These are phyloP conservation scores for Paraconiothyrium brasiliense DNA, from an alignment of 2,329 filamentous ascomycete species.

Conservation along the genomic window DNA sequence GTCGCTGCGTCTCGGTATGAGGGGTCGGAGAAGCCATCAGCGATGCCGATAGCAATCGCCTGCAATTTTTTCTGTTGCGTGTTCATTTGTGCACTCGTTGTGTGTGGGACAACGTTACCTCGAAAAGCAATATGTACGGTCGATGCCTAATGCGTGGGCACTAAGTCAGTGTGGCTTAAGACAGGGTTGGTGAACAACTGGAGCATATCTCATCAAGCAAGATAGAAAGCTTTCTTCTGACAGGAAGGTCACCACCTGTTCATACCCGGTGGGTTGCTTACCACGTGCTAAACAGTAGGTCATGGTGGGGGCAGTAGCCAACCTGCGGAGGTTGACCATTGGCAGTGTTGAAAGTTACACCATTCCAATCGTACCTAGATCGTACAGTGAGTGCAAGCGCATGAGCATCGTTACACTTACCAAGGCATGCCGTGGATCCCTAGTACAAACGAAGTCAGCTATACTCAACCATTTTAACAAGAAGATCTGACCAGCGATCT, in stretches of 20 bases:
- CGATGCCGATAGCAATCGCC: slow-evolving; percentile 46
- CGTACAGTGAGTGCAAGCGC: slow-evolving; percentile 25
- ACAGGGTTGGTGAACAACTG: too few relatives aligned
- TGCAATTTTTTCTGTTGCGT: slow-evolving; percentile 48
- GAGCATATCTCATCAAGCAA: too few relatives aligned
- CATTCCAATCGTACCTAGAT: slow-evolving; percentile 60
- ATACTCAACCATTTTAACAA: background rate
- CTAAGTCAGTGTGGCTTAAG: too few relatives aligned
- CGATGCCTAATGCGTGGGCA: slow-evolving; percentile 67
- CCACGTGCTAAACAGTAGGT: slow-evolving; percentile 77
- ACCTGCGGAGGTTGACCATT: slow-evolving; percentile 2
- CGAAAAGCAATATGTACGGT: slow-evolving; percentile 72
- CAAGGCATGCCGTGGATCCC: slow-evolving; percentile 30
- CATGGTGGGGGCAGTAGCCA: slow-evolving; percentile 80
- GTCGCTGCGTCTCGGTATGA: slow-evolving; percentile 49
- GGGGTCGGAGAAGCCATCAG: slow-evolving; percentile 47
- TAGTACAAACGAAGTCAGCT: slow-evolving; percentile 13
- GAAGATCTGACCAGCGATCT: slow-evolving; percentile 69
- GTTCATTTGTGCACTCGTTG: slow-evolving; percentile 7
- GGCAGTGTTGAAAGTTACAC: slow-evolving; percentile 53
- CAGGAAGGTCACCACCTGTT: too few relatives aligned
- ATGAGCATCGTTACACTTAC: slow-evolving; percentile 19
- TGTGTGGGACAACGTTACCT: slow-evolving; percentile 51
- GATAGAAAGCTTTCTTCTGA: too few relatives aligned
- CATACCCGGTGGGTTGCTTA: too few relatives aligned